Evolutionary conservation across 345 rosid genomes (phyloP).

Genomic region (Eutrema japonicum): DNA sequence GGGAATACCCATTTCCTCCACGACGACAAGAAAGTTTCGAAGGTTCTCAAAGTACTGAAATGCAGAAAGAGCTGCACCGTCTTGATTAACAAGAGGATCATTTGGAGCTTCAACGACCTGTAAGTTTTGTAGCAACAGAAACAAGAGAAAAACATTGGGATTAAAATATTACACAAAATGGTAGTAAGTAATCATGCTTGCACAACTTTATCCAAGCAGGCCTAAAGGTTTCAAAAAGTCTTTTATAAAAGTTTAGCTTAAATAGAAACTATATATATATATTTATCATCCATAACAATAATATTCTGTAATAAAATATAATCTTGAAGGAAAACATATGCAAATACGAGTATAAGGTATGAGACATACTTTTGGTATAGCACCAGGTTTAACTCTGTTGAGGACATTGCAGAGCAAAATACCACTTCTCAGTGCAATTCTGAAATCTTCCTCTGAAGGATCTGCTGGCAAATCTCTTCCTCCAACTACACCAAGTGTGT

Average conservation of each 20-base stretch:
- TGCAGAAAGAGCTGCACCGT: conserved; percentile 92
- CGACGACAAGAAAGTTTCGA: conserved; percentile 79
- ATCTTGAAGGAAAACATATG: background rate
- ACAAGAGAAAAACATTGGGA: conserved; percentile 2
- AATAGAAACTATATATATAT: background rate
- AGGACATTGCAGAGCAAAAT: conserved; percentile 86
- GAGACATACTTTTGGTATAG: conserved; percentile 68
- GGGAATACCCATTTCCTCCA: conserved; percentile 83
- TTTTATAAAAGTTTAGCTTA: background rate
- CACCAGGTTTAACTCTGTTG: conserved; percentile 87
- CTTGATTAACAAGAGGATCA: conserved; percentile 72
- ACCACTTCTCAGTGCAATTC: conserved; percentile 90
- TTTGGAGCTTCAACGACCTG: conserved; percentile 84
- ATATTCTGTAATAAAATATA: conserved; percentile 1
- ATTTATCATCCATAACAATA: background rate
- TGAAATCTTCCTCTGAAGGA: conserved; percentile 94
- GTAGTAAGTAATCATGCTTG: conserved; percentile 42
- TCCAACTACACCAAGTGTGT: conserved; percentile 76
- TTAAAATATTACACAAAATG: conserved; percentile 34
- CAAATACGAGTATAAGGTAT: background rate
- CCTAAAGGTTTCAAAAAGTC: conserved; percentile 27
- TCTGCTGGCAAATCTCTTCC: conserved; percentile 93
- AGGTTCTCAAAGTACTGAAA: conserved; percentile 93
- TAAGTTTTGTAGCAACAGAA: conserved; percentile 9
- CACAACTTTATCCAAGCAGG: conserved; percentile 43